These are phyloP conservation scores for Starmerella khaoyaiensis DNA, from an alignment of 805 yeast genomes.

Conservation along the genomic window DNA sequence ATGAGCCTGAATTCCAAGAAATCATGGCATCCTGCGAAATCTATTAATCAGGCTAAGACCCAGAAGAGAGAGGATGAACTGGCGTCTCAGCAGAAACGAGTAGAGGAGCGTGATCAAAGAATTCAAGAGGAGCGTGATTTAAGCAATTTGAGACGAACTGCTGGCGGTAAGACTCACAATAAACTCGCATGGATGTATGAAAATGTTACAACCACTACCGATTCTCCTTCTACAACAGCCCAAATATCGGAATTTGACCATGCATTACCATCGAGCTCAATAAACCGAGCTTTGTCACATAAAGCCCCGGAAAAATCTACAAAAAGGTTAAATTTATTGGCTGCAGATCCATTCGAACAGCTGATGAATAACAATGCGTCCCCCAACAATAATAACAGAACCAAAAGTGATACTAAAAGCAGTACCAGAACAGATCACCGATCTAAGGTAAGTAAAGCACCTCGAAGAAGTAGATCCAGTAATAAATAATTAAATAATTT, in stretches of 20 bases:
- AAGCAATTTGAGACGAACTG: slow-evolving; percentile 40
- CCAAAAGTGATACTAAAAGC: not conserved
- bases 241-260: no score
- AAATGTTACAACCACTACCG: no score
- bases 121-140: slow-evolving; percentile 48
- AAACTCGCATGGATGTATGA: slow-evolving; percentile 79
- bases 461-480: not conserved
- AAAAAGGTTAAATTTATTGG: slow-evolving; percentile 36
- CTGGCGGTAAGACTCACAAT: slow-evolving; percentile 24
- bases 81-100: slow-evolving; percentile 52
- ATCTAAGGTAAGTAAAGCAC: not conserved
- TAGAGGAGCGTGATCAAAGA: slow-evolving; percentile 52
- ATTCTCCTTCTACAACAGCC: no score
- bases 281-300: not conserved
- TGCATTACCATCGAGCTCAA: slow-evolving; percentile 6
- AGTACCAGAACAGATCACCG: not conserved
- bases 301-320: slow-evolving; percentile 36
- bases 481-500: not conserved
- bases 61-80: slow-evolving; percentile 73
- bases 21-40: slow-evolving; percentile 89
- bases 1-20: slow-evolving; percentile 59
- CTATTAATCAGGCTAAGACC: slow-evolving; percentile 73
- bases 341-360: slow-evolving; percentile 7
- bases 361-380: not conserved
- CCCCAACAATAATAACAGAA: no score